Conservation (phyloP, 768 basidiomycete species). For the Tephrocybe sp. region DNA sequence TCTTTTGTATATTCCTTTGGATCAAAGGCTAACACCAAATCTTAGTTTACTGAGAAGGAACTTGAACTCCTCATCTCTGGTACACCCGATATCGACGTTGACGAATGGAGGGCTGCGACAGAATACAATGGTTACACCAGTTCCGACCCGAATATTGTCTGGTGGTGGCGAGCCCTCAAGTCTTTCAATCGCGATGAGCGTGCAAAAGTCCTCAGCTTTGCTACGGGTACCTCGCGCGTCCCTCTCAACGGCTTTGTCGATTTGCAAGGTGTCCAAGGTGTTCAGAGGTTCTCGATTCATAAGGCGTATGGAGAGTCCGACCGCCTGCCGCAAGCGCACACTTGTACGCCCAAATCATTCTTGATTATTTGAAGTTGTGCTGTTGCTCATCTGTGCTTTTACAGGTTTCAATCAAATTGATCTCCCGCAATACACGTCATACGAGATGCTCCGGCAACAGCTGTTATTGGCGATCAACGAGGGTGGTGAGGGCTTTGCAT, state of each 20-base stretch:
- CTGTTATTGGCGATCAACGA: slow-evolving; percentile 91
- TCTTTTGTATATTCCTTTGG: slow-evolving; percentile 9
- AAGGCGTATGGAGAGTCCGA: slow-evolving; percentile 86
- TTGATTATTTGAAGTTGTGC: slow-evolving; percentile 11
- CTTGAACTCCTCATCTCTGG: slow-evolving; percentile 93
- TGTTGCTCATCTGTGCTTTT: not conserved
- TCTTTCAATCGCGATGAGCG: slow-evolving; percentile 96
- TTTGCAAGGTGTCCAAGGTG: slow-evolving; percentile 92
- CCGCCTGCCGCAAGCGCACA: slow-evolving; percentile 86
- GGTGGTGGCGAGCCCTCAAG: slow-evolving; percentile 99
- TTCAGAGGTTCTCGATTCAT: slow-evolving; percentile 94
- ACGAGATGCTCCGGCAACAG: slow-evolving; percentile 93
- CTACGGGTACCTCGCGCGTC: slow-evolving; percentile 89
- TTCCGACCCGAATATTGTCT: slow-evolving; percentile 93
- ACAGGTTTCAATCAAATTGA: slow-evolving; percentile 93
- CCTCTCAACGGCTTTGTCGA: slow-evolving; percentile 94
- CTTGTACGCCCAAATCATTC: slow-evolving; percentile 51
- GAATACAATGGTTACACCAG: slow-evolving; percentile 87
- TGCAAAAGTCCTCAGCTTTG: slow-evolving; percentile 96
- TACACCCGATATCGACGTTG: slow-evolving; percentile 97
- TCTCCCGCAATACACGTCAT: slow-evolving; percentile 91
- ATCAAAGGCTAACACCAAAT: slow-evolving; percentile 2
- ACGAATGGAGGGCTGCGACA: slow-evolving; percentile 93
- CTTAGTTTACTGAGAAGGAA: slow-evolving; percentile 91
- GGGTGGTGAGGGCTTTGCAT: slow-evolving; percentile 94